Base-by-base conservation (phyloP, 495 filamentous ascomycete species). In the Neurospora africana region DNA sequence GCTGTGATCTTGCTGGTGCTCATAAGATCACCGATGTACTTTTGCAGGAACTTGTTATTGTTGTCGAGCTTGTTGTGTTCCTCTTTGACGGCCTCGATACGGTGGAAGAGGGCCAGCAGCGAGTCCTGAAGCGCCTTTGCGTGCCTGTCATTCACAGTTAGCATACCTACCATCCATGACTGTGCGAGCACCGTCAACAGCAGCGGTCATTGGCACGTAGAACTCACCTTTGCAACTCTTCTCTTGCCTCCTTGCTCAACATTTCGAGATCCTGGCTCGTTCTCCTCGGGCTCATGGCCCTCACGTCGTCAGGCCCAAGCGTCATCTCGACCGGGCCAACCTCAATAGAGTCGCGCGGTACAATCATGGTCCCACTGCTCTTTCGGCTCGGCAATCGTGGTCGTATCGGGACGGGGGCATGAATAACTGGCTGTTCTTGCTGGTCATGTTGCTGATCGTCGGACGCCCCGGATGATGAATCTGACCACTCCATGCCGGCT, bases 31-130 rank as follows among this genome's bases (percentile, higher is more conserved):
- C 91, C 91, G 71, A 93, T 93, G 79, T 94, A 94, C 78, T 95
- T 92, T 78, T 98, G 96, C 15, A 99, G 82, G 75, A 97, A 97
- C 77, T 91, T 93, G 85, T 99, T 99, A 77, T 97, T 91, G 75
- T 86, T 92, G 80, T 98, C 94, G 37, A 99, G 86, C 81, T 97
- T 97, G 81, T 97, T 91, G 78, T 98, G 93, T 79, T 98, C 94
- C 71, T 91, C 89, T 80, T 92, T 92, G 69, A 98, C 94, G n/a
- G 89, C 91, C 76, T 98, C 95, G 78, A 98, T 95, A 41, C 93
- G 89, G 79, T 97, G 92, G 72, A 97, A 92, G 21, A 98, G 88
- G 68, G 90, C 93, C 61, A 95, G 84, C 37, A 99, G 87, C 68
- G 92, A 94, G 68, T 92, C 90, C 80, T 99, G 95, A 68, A 98